phyloP scores from a whole-genome alignment of 2,329 filamentous ascomycete genomes.

The Diaporthe nobilis region DNA sequence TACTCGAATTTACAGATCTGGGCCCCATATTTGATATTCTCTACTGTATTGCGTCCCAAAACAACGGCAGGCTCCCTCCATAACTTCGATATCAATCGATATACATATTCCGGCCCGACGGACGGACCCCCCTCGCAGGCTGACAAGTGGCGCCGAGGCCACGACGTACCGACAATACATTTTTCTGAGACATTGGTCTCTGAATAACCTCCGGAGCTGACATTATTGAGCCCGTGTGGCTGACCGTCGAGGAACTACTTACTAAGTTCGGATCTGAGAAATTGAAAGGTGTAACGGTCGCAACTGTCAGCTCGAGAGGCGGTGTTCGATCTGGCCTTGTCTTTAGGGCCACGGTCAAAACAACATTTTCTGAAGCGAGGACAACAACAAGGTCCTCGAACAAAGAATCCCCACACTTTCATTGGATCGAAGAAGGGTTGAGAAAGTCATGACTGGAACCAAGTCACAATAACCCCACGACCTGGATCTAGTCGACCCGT shows the following conservation, averaged over 20 bases:
- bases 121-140: neutral
- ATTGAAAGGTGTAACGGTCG: constrained; percentile 34
- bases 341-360: neutral
- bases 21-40: constrained; percentile 25
- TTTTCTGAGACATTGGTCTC: constrained; percentile 34
- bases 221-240: constrained; percentile 21
- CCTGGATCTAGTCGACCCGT: constrained; percentile 35
- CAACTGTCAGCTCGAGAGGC: constrained; percentile 9
- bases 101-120: constrained; percentile 20
- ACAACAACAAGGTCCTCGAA: neutral
- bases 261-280: constrained; percentile 15
- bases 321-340: neutral
- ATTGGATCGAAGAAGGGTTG: neutral
- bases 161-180: neutral
- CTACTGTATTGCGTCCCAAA: neutral
- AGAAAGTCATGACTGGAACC: constrained; percentile 31
- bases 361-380: neutral
- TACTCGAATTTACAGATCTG: constrained; percentile 21
- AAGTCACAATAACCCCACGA: constrained; percentile 22
- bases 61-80: constrained; percentile 28
- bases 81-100: neutral
- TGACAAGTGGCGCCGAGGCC: constrained; percentile 6
- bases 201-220: constrained; percentile 30
- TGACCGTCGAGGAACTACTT: neutral
- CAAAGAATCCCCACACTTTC: neutral